Conservation (phyloP, 225 moss, liverwort and hornwort species). For the Physcomitrium patens region DNA sequence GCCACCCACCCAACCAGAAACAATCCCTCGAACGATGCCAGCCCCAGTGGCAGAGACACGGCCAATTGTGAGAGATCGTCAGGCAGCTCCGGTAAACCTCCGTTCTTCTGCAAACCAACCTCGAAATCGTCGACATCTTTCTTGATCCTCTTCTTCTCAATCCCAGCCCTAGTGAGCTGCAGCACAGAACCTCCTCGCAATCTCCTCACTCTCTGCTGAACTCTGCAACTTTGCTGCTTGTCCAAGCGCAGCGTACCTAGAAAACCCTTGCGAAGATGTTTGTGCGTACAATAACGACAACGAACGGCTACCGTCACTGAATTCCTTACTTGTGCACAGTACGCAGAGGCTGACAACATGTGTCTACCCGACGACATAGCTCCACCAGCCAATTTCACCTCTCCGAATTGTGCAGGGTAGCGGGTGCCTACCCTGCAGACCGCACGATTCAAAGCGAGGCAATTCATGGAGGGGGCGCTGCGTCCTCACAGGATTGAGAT, state of each 20-base stretch:
- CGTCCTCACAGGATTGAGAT: too few species aligned
- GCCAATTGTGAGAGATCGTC: constrained; percentile 53
- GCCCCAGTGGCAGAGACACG: constrained; percentile 49
- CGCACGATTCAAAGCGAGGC: neutral
- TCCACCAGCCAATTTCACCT: neutral
- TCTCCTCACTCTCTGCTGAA: constrained; percentile 5
- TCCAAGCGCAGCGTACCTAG: constrained; percentile 4
- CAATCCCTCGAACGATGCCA: constrained; percentile 59
- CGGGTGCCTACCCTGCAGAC: neutral
- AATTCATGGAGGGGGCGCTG: too few species aligned
- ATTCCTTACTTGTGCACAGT: neutral
- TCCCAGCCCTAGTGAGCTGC: constrained; percentile 29
- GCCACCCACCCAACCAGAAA: constrained; percentile 62
- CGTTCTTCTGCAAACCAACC: constrained; percentile 35
- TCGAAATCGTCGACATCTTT: constrained; percentile 36
- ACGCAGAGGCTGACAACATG: constrained; percentile 1
- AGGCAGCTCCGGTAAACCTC: constrained; percentile 35
- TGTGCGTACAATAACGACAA: neutral
- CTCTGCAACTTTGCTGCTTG: constrained; percentile 4
- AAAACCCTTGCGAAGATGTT: constrained; percentile 4
- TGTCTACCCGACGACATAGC: constrained; percentile 8
- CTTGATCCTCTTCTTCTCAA: constrained; percentile 34
- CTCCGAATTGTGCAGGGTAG: constrained; percentile 1
- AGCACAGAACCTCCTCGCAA: constrained; percentile 2
- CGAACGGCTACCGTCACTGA: neutral